Base-by-base conservation (phyloP, 768 basidiomycete species). In the Flagelloscypha sp. region DNA sequence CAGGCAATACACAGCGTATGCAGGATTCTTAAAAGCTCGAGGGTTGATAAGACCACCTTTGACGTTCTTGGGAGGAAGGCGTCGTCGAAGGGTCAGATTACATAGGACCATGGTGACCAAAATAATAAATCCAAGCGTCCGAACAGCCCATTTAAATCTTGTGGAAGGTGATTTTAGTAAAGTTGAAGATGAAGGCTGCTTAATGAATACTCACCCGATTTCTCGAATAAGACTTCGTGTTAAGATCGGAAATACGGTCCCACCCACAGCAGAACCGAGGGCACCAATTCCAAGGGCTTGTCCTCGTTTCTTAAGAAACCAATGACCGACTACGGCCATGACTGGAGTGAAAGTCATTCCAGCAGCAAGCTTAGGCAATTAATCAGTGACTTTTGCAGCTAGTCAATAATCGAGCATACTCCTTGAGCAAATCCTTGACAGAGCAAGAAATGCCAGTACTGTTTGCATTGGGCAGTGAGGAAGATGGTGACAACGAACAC, bases 141-240 rank as follows among this genome's bases (percentile, higher is more conserved):
- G 68, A 66, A 81, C 68, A 0, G 81, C 75, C 81, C 80, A 83
- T 31, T 66, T 62, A 54, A 84, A 84, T 3, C 79, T 80, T n/a
- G n/a, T n/a, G 20, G n/a, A n/a, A n/a, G n/a, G n/a, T n/a, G n/a
- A n/a, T n/a, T 61, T 28, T 25, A 37, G n/a, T 27, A 28, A n/a
- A n/a, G 23, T 5, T n/a, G n/a, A n/a, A n/a, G n/a, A n/a, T n/a
- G n/a, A n/a, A n/a, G n/a, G n/a, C n/a, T n/a, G n/a, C n/a, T n/a
- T n/a, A n/a, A 33, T 28, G 16, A 8, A n/a, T 25, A 47, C 67
- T 10, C 48, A 74, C 79, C 79, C 77, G 2, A 81, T 63, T 36
- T 53, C 40, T 1, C 62, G 56, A 36, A 79, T 64, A 13, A 81
- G 58, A 19, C 62, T 68, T n/a, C 70, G 61, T 3, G 72, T 65